A percentile compares a stretch with the other conserved stretches of the same genome.
Evolutionary conservation across 805 yeast species (phyloP).

Genomic region (Candida silvicultrix): DNA sequence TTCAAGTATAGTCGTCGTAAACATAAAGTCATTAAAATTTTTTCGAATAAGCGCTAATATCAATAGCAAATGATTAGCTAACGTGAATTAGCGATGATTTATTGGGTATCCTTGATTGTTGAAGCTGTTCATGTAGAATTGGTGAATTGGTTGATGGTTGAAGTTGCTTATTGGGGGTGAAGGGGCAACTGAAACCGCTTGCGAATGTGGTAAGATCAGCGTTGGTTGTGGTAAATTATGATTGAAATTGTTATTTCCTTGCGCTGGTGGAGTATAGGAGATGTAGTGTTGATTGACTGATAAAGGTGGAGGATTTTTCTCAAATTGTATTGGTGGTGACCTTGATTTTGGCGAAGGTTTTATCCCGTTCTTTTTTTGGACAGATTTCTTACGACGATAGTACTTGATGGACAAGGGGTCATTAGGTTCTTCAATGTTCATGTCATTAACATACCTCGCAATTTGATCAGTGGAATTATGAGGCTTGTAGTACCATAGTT

Average conservation of each 20-base stretch:
- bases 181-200: background rate
- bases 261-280: background rate
- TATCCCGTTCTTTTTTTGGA: background rate
- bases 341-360: background rate
- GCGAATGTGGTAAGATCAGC: background rate
- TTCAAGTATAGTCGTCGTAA: background rate
- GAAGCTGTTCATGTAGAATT: background rate
- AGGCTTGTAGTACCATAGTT: conserved; percentile 20
- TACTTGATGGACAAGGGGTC: conserved; percentile 12
- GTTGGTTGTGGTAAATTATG: background rate
- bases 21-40: background rate
- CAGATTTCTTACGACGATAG: background rate
- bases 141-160: background rate
- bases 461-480: conserved; percentile 15
- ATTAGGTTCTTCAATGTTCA: conserved; percentile 12
- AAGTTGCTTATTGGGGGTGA: too few species aligned
- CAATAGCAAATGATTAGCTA: too few species aligned
- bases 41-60: too few species aligned
- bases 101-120: background rate
- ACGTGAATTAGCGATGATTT: background rate
- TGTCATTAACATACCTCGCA: conserved; percentile 20
- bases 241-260: too few species aligned
- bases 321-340: background rate
- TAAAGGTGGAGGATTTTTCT: too few species aligned
- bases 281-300: background rate